Evolutionary conservation across 1,284 basidiomycete genomes (phyloP), one percentile per base, ranked within the genome.

Genomic region (Ustilago trichophora): DNA sequence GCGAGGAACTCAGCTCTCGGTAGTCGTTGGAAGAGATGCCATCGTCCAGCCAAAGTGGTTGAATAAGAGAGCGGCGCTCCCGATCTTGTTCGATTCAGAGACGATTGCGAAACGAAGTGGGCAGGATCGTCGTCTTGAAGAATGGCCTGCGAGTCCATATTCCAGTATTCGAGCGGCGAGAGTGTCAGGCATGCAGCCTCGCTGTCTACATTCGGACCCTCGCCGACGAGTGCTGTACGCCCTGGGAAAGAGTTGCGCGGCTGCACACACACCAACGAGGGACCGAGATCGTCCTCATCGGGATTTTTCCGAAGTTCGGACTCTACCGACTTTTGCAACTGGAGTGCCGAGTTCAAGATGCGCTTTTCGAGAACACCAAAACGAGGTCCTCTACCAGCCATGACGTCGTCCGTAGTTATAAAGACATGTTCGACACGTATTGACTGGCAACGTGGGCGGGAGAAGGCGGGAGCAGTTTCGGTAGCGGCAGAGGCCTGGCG

Each of bases 1-100:
- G 73, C 77, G 24, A 79, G 58, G 51, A 66, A 76, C 32, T 80
- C 78, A 19, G 78, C 78, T 12, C 77, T 58, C 11, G 78, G 76
- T 15, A 77, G 41, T 16, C 75, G 64, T 27, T 65, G 63, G 46
- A 80, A 75, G n/a, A 75, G 71, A 41, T 76, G 77, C 75, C 77
- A 76, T 26, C 77, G 64, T 0, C 78, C 72, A 3, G 77, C 70
- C 19, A 80, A 41, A 9, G 78, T 78, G 16, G 75, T 78, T 16
- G 72, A 59, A 33, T 73, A 59, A n/a, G 70, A 68, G 15, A 79
- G 52, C 5, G 76, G 77, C 8, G 73, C 48, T 16, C 72, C 72
- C 4, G 44, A 24, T 9, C 40, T 27, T 8, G 72, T 72, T 2
- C 33, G 38, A 21, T 80, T 75, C 19, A 50, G 63, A 19, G 22